These are phyloP conservation scores for Patellifolia procumbens DNA, from an alignment of 179 eudicot species.

Conservation along the genomic window DNA sequence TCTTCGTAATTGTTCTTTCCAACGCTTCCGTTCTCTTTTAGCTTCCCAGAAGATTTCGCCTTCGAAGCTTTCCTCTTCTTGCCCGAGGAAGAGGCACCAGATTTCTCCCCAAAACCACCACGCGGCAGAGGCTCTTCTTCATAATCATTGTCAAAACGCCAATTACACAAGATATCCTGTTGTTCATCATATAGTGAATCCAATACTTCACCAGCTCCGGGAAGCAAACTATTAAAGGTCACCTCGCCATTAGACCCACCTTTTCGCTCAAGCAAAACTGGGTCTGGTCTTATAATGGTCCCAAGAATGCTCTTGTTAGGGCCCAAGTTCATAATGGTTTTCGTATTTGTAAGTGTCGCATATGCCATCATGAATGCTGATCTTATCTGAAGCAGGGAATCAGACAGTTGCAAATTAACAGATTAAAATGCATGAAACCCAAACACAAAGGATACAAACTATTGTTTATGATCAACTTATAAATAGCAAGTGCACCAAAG, in stretches of 20 bases:
- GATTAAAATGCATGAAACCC: background rate
- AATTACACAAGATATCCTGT: slow-evolving; percentile 71
- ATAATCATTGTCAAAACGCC: slow-evolving; percentile 58
- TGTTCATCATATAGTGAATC: slow-evolving; percentile 39
- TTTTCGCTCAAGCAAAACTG: slow-evolving; percentile 72
- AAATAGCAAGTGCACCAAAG: background rate
- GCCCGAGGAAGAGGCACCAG: slow-evolving; percentile 43
- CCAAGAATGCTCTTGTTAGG: slow-evolving; percentile 84
- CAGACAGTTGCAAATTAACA: background rate
- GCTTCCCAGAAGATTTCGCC: slow-evolving; percentile 39
- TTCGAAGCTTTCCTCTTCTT: slow-evolving; percentile 59
- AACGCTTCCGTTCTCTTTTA: slow-evolving; percentile 42
- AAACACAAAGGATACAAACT: background rate
- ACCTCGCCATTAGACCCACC: slow-evolving; percentile 74
- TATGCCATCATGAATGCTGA: slow-evolving; percentile 93
- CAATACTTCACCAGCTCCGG: slow-evolving; percentile 76
- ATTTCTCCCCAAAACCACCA: slow-evolving; percentile 43
- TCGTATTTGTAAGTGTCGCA: slow-evolving; percentile 71
- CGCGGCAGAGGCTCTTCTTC: slow-evolving; percentile 66
- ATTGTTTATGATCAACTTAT: background rate
- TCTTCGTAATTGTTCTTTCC: slow-evolving; percentile 26
- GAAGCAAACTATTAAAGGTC: slow-evolving; percentile 67
- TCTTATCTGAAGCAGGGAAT: slow-evolving; percentile 54
- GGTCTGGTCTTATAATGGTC: slow-evolving; percentile 85
- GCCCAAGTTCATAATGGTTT: slow-evolving; percentile 67